A percentile compares a stretch with the other conserved stretches of the same genome.
phyloP scores from a whole-genome alignment of 768 basidiomycete genomes.

The Tubosaeta sp. region DNA sequence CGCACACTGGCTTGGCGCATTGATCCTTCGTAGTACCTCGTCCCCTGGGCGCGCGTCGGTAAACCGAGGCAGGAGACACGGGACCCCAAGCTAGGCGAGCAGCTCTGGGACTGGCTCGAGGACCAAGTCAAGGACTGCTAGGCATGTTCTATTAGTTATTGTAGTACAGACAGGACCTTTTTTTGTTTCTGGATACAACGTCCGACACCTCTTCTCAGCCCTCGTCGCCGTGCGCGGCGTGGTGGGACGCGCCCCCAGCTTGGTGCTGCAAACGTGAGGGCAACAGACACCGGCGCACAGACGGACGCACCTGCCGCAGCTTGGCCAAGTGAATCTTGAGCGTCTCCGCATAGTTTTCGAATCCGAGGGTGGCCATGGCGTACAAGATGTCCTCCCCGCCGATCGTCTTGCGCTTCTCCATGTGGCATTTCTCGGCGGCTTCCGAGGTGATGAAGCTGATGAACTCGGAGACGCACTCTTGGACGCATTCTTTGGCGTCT shows the following conservation, averaged over 20 bases:
- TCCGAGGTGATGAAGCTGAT: constrained; percentile 97
- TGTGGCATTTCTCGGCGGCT: constrained; percentile 89
- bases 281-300: no score
- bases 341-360: constrained; percentile 92
- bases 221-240: neutral
- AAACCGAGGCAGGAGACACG: constrained; percentile 20
- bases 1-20: neutral
- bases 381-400: constrained; percentile 96
- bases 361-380: constrained; percentile 90
- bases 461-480: constrained; percentile 98
- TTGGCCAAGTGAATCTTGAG: constrained; percentile 91
- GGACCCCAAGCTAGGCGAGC: constrained; percentile 32
- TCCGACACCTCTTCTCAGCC: neutral
- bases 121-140: constrained; percentile 35
- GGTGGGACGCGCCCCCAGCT: constrained; percentile 19
- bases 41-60: constrained; percentile 42
- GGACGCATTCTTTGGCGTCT: constrained; percentile 97
- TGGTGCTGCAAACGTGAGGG: constrained; percentile 19
- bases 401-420: constrained; percentile 97
- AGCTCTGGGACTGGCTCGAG: constrained; percentile 47
- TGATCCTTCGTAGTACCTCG: constrained; percentile 33
- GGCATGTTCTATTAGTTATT: constrained; percentile 8
- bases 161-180: neutral
- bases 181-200: neutral
- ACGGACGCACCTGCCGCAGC: constrained; percentile 63